These are phyloP conservation scores for Aspergillus arachidicola DNA, from an alignment of 2,329 filamentous ascomycete genomes.

Conservation along the genomic window DNA sequence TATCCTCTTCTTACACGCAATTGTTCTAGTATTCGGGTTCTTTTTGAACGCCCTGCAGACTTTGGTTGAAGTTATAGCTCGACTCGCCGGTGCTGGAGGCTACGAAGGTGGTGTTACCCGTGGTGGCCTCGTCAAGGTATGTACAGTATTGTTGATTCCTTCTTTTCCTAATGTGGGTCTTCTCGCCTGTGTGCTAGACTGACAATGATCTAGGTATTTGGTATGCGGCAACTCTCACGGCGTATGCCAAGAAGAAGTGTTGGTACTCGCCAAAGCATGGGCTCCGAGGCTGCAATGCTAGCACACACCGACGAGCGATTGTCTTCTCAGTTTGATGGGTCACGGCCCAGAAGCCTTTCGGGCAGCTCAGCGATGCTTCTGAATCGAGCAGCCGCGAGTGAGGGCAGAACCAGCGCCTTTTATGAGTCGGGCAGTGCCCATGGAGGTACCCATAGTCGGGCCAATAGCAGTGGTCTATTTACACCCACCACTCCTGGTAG, in stretches of 20 bases:
- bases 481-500: constrained; percentile 75
- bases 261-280: constrained; percentile 74
- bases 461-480: constrained; percentile 63
- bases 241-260: constrained; percentile 66
- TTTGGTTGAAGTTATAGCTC: constrained; percentile 81
- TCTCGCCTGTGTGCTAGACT: background rate
- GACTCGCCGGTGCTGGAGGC: constrained; percentile 79
- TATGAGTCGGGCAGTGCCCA: constrained; percentile 56
- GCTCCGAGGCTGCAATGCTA: constrained; percentile 81
- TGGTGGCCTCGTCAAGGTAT: constrained; percentile 78
- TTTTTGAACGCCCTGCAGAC: constrained; percentile 91
- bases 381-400: constrained; percentile 50
- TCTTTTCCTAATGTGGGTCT: background rate
- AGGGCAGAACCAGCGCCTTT: constrained; percentile 52
- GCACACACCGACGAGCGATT: constrained; percentile 68
- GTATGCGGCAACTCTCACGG: constrained; percentile 82
- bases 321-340: constrained; percentile 55
- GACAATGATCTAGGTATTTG: constrained; percentile 63
- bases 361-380: constrained; percentile 65
- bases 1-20: constrained; percentile 81
- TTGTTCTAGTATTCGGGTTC: constrained; percentile 87
- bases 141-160: constrained; percentile 14
- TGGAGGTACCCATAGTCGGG: constrained; percentile 53
- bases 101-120: constrained; percentile 70
- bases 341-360: constrained; percentile 61